Percentiles rank a stretch among this genome's conserved stretches.
Evolutionary conservation across 2,329 filamentous ascomycete species (phyloP).

Genomic region (Elsinoe fawcettii): DNA sequence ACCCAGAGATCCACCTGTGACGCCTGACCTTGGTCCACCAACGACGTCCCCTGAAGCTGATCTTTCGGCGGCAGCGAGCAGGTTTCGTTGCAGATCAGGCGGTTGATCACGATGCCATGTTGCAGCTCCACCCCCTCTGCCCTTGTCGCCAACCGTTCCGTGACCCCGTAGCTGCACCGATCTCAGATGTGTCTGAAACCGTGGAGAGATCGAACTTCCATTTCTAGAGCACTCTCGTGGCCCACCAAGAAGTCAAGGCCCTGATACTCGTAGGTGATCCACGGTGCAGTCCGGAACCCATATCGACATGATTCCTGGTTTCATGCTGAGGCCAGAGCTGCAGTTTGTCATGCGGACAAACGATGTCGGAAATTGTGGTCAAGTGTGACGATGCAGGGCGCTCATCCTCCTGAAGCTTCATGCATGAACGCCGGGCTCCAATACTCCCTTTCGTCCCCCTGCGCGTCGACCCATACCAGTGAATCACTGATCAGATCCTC

Average conservation of each 20-base stretch:
- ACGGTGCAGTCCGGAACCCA: neutral
- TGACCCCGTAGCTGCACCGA: neutral
- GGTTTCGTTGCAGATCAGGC: slow-evolving; percentile 3
- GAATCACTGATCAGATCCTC: slow-evolving; percentile 84
- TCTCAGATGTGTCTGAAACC: neutral
- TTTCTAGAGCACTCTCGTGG: neutral
- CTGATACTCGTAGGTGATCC: neutral
- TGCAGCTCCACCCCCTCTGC: neutral
- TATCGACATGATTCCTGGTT: neutral
- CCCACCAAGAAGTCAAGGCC: neutral
- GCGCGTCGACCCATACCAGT: slow-evolving; percentile 88
- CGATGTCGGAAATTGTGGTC: neutral
- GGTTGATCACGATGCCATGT: neutral
- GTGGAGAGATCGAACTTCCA: slow-evolving; percentile 1
- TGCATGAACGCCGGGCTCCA: slow-evolving; percentile 76
- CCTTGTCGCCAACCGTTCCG: neutral
- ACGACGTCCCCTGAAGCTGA: neutral
- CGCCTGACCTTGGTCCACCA: neutral
- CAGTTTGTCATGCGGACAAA: neutral
- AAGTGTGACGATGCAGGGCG: neutral
- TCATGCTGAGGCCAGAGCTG: neutral
- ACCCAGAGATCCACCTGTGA: neutral
- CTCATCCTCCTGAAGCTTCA: slow-evolving; percentile 19
- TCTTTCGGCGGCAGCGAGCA: neutral
- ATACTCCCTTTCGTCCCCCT: slow-evolving; percentile 81